Evolutionary conservation across 352 stramenopile genomes (phyloP).

Genomic region (Globisporangium paddicum): DNA sequence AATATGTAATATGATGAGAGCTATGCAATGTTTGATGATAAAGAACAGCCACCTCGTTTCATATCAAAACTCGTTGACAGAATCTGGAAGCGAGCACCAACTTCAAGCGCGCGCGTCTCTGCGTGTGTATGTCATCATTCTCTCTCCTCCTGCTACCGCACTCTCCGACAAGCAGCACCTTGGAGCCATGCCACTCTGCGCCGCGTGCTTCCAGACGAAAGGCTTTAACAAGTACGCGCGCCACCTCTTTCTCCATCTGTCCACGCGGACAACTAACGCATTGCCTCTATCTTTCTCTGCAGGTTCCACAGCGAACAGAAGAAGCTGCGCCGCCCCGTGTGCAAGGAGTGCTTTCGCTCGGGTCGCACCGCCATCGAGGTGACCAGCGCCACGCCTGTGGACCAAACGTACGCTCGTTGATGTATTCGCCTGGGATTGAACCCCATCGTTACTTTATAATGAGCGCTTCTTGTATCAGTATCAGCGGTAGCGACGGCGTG

Average conservation of each 20-base stretch:
- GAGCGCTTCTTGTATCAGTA: neutral
- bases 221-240: slow-evolving; percentile 70
- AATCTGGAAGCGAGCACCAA: too few relatives aligned
- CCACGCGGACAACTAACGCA: neutral
- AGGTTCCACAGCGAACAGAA: slow-evolving; percentile 62
- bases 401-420: slow-evolving; percentile 5
- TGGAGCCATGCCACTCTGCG: slow-evolving; percentile 69
- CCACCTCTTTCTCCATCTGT: neutral
- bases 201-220: slow-evolving; percentile 62
- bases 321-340: slow-evolving; percentile 44
- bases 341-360: slow-evolving; percentile 68
- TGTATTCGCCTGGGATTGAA: neutral
- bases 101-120: too few relatives aligned
- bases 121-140: too few relatives aligned
- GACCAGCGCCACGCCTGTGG: slow-evolving; percentile 1
- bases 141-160: too few relatives aligned
- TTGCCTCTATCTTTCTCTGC: neutral
- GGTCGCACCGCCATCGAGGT: slow-evolving; percentile 17
- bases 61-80: too few relatives aligned
- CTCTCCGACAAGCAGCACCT: too few relatives aligned
- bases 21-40: too few relatives aligned
- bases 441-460: neutral
- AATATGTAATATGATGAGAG: too few relatives aligned
- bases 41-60: too few relatives aligned
- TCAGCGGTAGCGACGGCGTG: slow-evolving; percentile 2